Percentiles rank a stretch among this genome's conserved stretches.
These are phyloP conservation scores for Arachis monticola DNA, from an alignment of 331 rosid genomes.

Conservation along the genomic window DNA sequence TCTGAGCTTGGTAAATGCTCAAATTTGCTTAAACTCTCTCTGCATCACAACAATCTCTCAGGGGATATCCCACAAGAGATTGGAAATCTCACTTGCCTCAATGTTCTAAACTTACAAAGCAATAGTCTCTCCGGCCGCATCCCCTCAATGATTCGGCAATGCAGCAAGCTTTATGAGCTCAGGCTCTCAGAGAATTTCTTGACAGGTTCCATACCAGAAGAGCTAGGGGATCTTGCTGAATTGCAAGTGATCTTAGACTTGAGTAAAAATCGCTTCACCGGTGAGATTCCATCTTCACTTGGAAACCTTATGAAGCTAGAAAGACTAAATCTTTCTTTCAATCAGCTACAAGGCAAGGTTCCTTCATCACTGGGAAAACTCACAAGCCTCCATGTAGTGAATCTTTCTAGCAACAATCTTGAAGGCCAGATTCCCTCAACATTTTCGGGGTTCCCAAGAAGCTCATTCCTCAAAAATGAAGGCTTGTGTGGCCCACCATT, in stretches of 20 bases:
- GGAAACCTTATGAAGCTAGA: constrained; percentile 87
- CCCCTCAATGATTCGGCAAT: constrained; percentile 55
- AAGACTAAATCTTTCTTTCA: constrained; percentile 79
- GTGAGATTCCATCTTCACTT: constrained; percentile 75
- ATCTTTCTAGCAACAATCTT: constrained; percentile 81
- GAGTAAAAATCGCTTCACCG: constrained; percentile 66
- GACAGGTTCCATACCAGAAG: constrained; percentile 66
- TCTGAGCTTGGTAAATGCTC: constrained; percentile 51
- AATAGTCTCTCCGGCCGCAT: constrained; percentile 43
- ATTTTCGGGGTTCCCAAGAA: constrained; percentile 73
- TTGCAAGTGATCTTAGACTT: constrained; percentile 87
- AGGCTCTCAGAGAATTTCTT: constrained; percentile 81
- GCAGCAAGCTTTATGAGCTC: constrained; percentile 78
- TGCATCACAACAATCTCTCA: constrained; percentile 56
- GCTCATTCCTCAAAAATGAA: constrained; percentile 72
- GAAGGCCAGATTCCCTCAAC: constrained; percentile 73
- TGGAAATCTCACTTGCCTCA: constrained; percentile 49
- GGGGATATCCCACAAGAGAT: constrained; percentile 48
- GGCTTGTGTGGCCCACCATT: constrained; percentile 77
- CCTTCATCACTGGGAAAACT: constrained; percentile 73
- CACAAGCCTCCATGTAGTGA: constrained; percentile 80
- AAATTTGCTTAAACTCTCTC: constrained; percentile 47
- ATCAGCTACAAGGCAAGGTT: constrained; percentile 70
- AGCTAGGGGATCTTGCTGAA: constrained; percentile 72
- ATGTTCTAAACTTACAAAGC: constrained; percentile 62